Evolutionary conservation across 2,329 filamentous ascomycete species (phyloP).

Genomic region (Colletotrichum sp.): DNA sequence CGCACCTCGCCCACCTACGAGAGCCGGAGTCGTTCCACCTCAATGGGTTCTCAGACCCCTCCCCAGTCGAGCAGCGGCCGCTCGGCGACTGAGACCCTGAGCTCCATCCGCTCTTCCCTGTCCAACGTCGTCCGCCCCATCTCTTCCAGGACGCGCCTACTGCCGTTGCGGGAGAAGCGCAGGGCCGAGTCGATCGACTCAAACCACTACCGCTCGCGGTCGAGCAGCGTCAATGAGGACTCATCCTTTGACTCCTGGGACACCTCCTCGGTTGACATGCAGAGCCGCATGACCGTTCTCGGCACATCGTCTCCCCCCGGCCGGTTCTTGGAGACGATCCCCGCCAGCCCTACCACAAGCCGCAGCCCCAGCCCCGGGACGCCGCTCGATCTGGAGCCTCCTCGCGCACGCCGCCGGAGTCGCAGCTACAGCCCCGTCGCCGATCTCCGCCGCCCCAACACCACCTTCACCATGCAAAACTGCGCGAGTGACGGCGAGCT

Average conservation of each 20-base stretch:
- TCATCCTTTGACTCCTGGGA: slow-evolving; percentile 80
- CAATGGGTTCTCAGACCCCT: slow-evolving; percentile 43
- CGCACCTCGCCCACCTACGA: slow-evolving; percentile 39
- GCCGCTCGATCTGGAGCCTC: slow-evolving; percentile 61
- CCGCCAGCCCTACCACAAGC: slow-evolving; percentile 67
- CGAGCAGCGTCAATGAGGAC: slow-evolving; percentile 44
- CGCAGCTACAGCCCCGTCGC: slow-evolving; percentile 57
- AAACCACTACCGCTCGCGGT: slow-evolving; percentile 34
- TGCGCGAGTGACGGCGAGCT: slow-evolving; percentile 61
- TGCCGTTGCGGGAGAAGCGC: slow-evolving; percentile 47
- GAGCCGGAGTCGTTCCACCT: slow-evolving; percentile 26
- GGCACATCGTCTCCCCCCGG: slow-evolving; percentile 52
- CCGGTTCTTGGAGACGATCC: slow-evolving; percentile 73
- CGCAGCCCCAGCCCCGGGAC: slow-evolving; percentile 68
- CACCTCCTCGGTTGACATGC: slow-evolving; percentile 69
- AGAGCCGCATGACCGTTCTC: slow-evolving; percentile 63
- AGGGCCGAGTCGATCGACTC: slow-evolving; percentile 57
- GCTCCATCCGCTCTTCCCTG: slow-evolving; percentile 53
- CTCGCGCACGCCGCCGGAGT: slow-evolving; percentile 47
- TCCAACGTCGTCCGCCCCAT: slow-evolving; percentile 58
- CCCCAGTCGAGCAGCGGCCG: slow-evolving; percentile 50
- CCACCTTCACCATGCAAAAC: slow-evolving; percentile 34
- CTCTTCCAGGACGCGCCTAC: slow-evolving; percentile 60
- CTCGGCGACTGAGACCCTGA: slow-evolving; percentile 50
- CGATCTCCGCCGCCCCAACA: slow-evolving; percentile 43